A percentile compares a stretch with the other conserved stretches of the same genome.
Conservation (phyloP, 345 rosid genomes). For the Eucalyptus regnans region DNA sequence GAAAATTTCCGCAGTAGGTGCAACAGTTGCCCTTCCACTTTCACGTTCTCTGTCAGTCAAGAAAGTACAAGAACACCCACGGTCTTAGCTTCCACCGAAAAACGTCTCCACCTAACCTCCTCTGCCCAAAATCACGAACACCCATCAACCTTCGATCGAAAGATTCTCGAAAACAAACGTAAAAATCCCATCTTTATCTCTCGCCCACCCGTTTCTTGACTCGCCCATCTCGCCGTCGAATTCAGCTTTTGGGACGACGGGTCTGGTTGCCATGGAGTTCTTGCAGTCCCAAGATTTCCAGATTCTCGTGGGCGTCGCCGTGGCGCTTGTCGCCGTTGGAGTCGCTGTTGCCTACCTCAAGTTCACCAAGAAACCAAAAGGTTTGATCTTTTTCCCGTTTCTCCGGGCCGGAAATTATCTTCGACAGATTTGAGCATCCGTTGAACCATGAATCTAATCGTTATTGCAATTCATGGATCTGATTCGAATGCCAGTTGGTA, state of each 20-base stretch:
- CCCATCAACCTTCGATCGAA: neutral
- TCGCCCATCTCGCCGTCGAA: neutral
- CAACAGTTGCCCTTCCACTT: neutral
- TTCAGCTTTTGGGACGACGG: neutral
- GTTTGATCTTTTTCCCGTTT: constrained; percentile 15
- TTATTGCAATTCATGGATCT: neutral
- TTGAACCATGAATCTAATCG: neutral
- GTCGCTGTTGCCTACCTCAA: constrained; percentile 48
- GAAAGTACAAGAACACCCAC: neutral
- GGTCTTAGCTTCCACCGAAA: neutral
- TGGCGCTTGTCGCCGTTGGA: constrained; percentile 55
- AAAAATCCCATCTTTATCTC: neutral
- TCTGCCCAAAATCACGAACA: neutral
- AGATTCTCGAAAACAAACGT: neutral
- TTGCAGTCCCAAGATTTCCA: constrained; percentile 58
- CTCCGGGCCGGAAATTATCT: neutral
- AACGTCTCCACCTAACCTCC: neutral
- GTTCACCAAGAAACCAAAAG: constrained; percentile 62
- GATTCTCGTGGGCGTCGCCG: constrained; percentile 60
- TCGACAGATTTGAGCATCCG: neutral
- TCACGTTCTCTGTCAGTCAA: neutral
- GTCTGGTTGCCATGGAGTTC: constrained; percentile 18
- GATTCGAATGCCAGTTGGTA: neutral
- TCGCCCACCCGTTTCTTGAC: neutral
- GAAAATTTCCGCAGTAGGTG: neutral